A percentile compares a stretch with the other conserved stretches of the same genome.
Conservation (phyloP, 371 early-diverging fungal genomes). For the Apophysomyces variabilis region DNA sequence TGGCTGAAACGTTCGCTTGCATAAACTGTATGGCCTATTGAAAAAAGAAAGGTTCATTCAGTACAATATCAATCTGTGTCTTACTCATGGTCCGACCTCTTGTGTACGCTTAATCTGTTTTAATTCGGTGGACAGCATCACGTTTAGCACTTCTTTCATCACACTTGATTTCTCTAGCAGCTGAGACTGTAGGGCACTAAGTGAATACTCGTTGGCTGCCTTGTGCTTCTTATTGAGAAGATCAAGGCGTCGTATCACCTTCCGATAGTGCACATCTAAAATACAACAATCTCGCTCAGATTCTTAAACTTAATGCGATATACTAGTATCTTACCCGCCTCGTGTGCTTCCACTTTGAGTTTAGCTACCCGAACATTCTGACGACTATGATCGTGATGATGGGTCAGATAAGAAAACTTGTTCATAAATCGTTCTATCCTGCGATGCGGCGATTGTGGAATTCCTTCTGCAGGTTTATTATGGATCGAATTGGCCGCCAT, state of each 20-base stretch:
- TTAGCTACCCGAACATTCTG: conserved; percentile 20
- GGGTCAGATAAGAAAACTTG: conserved; percentile 15
- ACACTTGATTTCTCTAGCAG: conserved; percentile 15
- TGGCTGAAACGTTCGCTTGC: background rate
- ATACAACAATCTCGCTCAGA: background rate
- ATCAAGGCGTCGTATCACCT: conserved; percentile 22
- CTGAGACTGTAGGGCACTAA: conserved; percentile 21
- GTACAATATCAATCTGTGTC: background rate
- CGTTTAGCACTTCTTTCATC: conserved; percentile 16
- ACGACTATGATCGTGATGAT: conserved; percentile 18
- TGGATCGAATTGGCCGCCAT: background rate
- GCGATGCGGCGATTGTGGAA: conserved; percentile 15
- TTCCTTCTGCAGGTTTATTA: background rate
- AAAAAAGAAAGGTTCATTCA: background rate
- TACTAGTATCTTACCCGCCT: conserved; percentile 21
- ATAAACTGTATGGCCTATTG: conserved; percentile 8
- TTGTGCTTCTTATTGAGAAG: conserved; percentile 18
- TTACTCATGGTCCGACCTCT: background rate
- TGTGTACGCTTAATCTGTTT: conserved; percentile 1
- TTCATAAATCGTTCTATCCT: conserved; percentile 30
- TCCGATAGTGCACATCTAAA: conserved; percentile 24
- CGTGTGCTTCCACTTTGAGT: conserved; percentile 26
- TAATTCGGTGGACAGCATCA: conserved; percentile 11
- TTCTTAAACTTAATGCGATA: background rate
- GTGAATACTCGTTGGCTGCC: conserved; percentile 22